A percentile compares a stretch with the other conserved stretches of the same genome.
phyloP scores from a whole-genome alignment of 202 grass and related monocot genomes.

The Schoenoplectus triqueter region DNA sequence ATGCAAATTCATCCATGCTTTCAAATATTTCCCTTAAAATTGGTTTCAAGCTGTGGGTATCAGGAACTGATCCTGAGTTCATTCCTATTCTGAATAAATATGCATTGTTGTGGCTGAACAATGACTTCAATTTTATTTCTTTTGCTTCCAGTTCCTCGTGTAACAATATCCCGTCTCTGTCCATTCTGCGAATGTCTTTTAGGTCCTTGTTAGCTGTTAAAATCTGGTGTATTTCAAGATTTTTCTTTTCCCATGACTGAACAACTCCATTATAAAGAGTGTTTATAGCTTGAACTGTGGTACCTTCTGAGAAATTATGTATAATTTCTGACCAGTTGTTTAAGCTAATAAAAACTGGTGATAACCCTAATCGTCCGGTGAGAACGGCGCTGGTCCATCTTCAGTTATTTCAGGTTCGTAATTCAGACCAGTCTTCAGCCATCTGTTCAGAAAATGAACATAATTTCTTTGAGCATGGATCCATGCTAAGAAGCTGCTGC shows the following conservation, averaged over 20 bases:
- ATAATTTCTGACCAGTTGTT: slow-evolving; percentile 54
- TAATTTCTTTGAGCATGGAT: slow-evolving; percentile 59
- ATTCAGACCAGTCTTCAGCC: slow-evolving; percentile 64
- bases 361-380: slow-evolving; percentile 63
- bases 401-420: slow-evolving; percentile 68
- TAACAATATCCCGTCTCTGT: slow-evolving; percentile 45
- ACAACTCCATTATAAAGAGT: slow-evolving; percentile 50
- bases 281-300: slow-evolving; percentile 43
- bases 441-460: slow-evolving; percentile 54
- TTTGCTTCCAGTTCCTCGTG: slow-evolving; percentile 43
- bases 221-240: slow-evolving; percentile 44
- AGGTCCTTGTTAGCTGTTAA: slow-evolving; percentile 51
- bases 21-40: slow-evolving; percentile 31
- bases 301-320: slow-evolving; percentile 45
- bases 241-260: slow-evolving; percentile 52
- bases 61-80: neutral
- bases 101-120: slow-evolving; percentile 35
- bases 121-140: slow-evolving; percentile 49
- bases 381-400: slow-evolving; percentile 63
- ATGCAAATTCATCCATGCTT: neutral
- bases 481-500: slow-evolving; percentile 53
- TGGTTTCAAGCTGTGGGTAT: slow-evolving; percentile 42
- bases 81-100: slow-evolving; percentile 38
- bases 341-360: slow-evolving; percentile 62
- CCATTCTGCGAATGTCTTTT: slow-evolving; percentile 50